Evolutionary conservation across 1,139 yeast species (phyloP), one percentile per base, ranked within the genome.

Genomic region (Hyphopichia khmerensis): DNA sequence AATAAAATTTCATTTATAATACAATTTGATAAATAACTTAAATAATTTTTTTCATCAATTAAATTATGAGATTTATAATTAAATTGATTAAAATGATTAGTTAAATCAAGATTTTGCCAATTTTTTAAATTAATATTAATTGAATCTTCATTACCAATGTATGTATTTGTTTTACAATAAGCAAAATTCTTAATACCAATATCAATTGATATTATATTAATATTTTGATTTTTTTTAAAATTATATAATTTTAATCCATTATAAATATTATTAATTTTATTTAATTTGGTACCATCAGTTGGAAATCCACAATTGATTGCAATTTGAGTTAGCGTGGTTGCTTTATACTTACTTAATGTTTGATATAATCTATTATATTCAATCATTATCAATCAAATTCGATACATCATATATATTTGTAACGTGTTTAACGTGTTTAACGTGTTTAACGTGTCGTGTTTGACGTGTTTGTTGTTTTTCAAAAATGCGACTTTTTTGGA

Each of bases 181-280:
- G 74, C 62, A 44, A 72, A 69, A 52, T 72, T 70, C 52, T 70
- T 71, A 42, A 71, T 52, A 5, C 77, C 77, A 13, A 72, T 59
- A 47, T 72, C 77, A 11, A 72, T 57, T 11, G 72, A 56, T 21
- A 21, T 5, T 5, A 21, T 21, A 21, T 45, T n/a, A 13, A 51
- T 52, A 30, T 46, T 49, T n/a, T n/a, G n/a, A 14, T 42, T 33
- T n/a, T 36, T 35, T 8, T 23, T 38, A 18, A 40, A 36, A 3
- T 34, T 36, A 34, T 17, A 34, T 8, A 39, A 8, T 9, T 16
- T 31, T 13, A 39, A 21, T 5, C 15, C 18, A 34, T 29, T 24
- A 14, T 33, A n/a, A 6, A 39, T 24, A 10, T 30, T 4, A 9
- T 9, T 3, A 13, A 39, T 39, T 11, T 34, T 33, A 6, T 14